Evolutionary conservation across 2,329 filamentous ascomycete species (phyloP), one percentile per base, ranked within the genome.

Genomic region (Exophiala sideris): DNA sequence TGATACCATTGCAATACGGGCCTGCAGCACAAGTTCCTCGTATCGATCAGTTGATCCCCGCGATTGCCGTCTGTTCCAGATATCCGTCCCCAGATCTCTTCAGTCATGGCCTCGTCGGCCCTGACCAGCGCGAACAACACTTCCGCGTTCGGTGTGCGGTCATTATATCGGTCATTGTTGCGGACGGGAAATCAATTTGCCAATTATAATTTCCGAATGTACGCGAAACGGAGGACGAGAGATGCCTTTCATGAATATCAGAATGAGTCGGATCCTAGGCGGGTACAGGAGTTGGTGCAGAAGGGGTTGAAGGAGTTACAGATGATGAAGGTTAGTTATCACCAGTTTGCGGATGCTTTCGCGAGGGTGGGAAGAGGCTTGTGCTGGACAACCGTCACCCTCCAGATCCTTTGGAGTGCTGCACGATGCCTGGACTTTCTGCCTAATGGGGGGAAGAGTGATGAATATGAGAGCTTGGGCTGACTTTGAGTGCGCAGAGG

Each of bases 121-220:
- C 48, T 76, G 39, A 51, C 59, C 38, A 61, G 66, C 67, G 54
- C 71, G 65, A 52, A 59, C 36, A 62, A 62, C 35, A 68, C 73
- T 48, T 73, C 74, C 39, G 73, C 72, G 55, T 76, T 75, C 59
- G 74, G 76, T 64, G 74, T 70, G 36, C 73, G 76, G 41, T 77
- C 75, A 55, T 62, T 78, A 62, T 97, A 96, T 75, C 91, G 94
- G 63, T 92, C 92, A 67, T 79, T 99, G 65, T 79, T 97, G 66
- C 88, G 91, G 65, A 88, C 94, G 71, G 85, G 90, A 59, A 80
- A 81, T 58, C 88, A 96, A 68, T 97, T 99, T 73, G 83, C 90
- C 59, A 84, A 88, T 64, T 99, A 97, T 79, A 99, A 97, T 76
- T 99, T 96, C 80, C 85, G 94, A 75, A 92, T 96, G 72, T 99